These are phyloP conservation scores for Clonostachys byssicola DNA, from an alignment of 2,329 filamentous ascomycete species.

Conservation along the genomic window DNA sequence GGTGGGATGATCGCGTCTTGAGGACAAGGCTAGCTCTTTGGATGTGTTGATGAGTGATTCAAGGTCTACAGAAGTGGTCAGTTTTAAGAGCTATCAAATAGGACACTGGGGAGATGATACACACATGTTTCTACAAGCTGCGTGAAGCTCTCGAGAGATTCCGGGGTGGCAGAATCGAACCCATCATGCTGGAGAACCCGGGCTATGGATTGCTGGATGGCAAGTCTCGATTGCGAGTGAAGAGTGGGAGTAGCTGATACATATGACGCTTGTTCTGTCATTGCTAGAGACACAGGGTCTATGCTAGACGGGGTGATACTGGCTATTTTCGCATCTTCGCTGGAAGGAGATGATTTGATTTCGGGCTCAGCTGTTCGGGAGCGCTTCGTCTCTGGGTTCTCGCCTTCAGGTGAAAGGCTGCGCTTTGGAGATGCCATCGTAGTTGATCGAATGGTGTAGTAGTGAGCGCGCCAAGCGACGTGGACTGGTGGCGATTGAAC, in stretches of 20 bases:
- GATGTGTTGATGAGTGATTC: slow-evolving; percentile 42
- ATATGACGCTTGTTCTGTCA: neutral
- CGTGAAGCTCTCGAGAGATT: slow-evolving; percentile 56
- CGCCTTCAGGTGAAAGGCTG: slow-evolving; percentile 20
- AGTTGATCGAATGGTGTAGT: too few species aligned
- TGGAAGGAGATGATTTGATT: too few species aligned
- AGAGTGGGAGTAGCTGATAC: slow-evolving; percentile 17
- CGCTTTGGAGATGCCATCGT: slow-evolving; percentile 25
- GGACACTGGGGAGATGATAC: slow-evolving; percentile 11
- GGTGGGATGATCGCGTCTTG: slow-evolving; percentile 47
- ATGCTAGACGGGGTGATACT: too few species aligned
- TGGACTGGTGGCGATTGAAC: too few species aligned
- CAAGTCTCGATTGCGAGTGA: slow-evolving; percentile 22
- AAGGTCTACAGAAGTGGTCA: slow-evolving; percentile 33
- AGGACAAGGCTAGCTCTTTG: slow-evolving; percentile 38
- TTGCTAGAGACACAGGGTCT: too few species aligned
- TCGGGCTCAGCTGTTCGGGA: slow-evolving; percentile 5
- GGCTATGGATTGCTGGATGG: slow-evolving; percentile 51
- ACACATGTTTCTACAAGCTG: slow-evolving; percentile 52
- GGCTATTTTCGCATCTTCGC: too few species aligned
- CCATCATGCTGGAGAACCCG: slow-evolving; percentile 54
- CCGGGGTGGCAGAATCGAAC: slow-evolving; percentile 48
- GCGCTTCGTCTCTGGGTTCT: slow-evolving; percentile 22
- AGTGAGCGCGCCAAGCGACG: too few species aligned
- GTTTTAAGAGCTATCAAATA: neutral